phyloP scores from a whole-genome alignment of 306 rosid genomes.

The Dalbergia cultrata region DNA sequence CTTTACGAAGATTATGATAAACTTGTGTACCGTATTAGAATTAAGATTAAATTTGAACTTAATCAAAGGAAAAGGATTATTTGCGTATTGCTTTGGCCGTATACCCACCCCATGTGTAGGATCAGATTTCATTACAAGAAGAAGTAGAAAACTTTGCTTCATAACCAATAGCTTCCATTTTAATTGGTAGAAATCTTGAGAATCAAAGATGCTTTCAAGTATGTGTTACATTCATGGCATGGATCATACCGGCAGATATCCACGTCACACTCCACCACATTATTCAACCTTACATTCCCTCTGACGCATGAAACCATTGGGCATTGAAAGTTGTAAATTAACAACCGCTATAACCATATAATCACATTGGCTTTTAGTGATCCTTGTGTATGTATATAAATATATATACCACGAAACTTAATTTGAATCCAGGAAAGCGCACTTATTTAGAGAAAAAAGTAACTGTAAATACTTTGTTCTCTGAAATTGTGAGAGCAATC shows the following conservation, averaged over 20 bases:
- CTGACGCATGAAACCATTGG: constrained; percentile 10
- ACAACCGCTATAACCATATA: constrained; percentile 14
- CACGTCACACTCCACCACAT: constrained; percentile 38
- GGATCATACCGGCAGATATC: constrained; percentile 20
- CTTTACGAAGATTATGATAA: too few species aligned
- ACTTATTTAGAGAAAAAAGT: too few species aligned
- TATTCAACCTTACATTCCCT: not conserved
- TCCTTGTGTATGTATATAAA: not conserved
- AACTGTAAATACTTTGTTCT: too few species aligned
- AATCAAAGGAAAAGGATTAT: too few species aligned
- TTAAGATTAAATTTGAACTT: too few species aligned
- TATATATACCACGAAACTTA: constrained; percentile 6
- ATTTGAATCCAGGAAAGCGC: too few species aligned
- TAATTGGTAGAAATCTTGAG: constrained; percentile 1
- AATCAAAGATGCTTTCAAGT: not conserved
- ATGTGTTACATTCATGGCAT: constrained; percentile 11
- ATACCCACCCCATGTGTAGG: not conserved
- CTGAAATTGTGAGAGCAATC: too few species aligned
- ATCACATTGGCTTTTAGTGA: not conserved
- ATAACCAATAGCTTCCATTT: not conserved
- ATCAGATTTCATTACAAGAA: constrained; percentile 12
- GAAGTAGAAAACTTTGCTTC: constrained; percentile 10
- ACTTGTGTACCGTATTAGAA: too few species aligned
- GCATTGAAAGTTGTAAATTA: constrained; percentile 9
- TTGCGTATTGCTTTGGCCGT: too few species aligned